Evolutionary conservation across 306 rosid genomes (phyloP).

Genomic region (Lathyrus oleraceus): DNA sequence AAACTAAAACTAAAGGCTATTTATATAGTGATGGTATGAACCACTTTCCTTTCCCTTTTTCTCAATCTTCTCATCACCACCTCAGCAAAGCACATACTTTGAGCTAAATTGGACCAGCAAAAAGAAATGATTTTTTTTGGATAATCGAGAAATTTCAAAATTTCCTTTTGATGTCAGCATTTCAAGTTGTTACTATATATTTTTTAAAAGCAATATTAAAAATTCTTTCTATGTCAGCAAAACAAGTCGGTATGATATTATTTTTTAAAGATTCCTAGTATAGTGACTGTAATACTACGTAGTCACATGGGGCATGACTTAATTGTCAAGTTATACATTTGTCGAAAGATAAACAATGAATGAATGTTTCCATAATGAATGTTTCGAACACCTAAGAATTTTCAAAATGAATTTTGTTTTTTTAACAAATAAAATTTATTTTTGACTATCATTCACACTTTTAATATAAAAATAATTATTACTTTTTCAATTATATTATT

Average conservation of each 20-base stretch:
- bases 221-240: neutral
- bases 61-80: conserved; percentile 25
- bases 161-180: conserved; percentile 23
- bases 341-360: neutral
- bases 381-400: neutral
- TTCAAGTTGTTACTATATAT: neutral
- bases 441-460: too few relatives aligned
- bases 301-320: conserved; percentile 19
- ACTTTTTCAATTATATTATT: too few relatives aligned
- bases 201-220: neutral
- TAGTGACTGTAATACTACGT: too few relatives aligned
- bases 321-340: conserved; percentile 8
- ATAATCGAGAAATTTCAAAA: neutral
- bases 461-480: too few relatives aligned
- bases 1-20: neutral
- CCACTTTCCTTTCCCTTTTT: neutral
- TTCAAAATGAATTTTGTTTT: too few relatives aligned
- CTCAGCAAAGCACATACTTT: neutral
- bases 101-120: conserved; percentile 19
- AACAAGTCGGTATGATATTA: neutral
- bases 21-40: conserved; percentile 23
- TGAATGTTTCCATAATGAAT: too few relatives aligned
- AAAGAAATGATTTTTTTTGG: neutral
- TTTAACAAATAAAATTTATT: too few relatives aligned
- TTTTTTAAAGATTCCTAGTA: neutral